phyloP scores from a whole-genome alignment of 345 rosid genomes.

The Psidium guajava region DNA sequence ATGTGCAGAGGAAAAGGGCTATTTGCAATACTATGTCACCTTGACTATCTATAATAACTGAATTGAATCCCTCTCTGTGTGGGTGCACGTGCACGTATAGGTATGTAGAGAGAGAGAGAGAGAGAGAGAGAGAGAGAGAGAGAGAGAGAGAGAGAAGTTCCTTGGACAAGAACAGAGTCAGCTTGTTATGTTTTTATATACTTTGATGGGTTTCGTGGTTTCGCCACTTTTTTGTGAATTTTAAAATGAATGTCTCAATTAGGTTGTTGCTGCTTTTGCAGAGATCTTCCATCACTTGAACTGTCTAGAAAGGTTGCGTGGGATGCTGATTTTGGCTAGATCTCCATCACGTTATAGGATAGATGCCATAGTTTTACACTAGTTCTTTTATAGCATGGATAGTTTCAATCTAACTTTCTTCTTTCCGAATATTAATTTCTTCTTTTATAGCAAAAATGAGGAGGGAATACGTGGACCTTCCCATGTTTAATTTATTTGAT shows the following conservation, averaged over 20 bases:
- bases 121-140: no score
- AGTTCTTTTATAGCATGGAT: background rate
- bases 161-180: background rate
- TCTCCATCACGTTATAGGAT: background rate
- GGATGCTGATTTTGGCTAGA: background rate
- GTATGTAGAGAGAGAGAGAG: background rate
- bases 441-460: background rate
- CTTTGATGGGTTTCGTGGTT: background rate
- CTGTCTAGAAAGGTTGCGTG: background rate
- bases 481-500: background rate
- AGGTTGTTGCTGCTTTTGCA: background rate
- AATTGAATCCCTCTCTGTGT: background rate
- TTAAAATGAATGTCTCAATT: background rate
- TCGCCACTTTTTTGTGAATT: background rate
- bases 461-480: background rate
- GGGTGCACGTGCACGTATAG: background rate
- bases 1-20: background rate
- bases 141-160: background rate
- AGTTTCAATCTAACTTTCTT: background rate
- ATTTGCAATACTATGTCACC: background rate
- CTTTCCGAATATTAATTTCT: background rate
- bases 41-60: background rate
- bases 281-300: background rate
- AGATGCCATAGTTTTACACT: background rate
- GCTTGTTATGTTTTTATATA: background rate